Conservation (phyloP, 805 yeast species). For the Barnettozyma sucrosica region DNA sequence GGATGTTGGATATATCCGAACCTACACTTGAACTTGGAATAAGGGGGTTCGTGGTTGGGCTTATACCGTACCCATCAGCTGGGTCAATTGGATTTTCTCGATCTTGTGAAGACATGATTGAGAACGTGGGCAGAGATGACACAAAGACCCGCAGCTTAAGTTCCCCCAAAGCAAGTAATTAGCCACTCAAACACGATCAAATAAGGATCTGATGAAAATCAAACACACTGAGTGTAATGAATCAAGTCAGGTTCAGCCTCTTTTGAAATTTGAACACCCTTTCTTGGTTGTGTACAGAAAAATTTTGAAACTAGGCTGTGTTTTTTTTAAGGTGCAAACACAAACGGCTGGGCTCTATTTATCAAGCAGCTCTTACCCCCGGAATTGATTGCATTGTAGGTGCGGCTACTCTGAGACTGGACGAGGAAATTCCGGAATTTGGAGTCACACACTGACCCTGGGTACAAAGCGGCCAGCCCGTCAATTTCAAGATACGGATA, state of each 20-base stretch:
- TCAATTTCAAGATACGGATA: too few species aligned
- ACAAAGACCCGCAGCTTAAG: background rate
- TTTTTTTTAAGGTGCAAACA: too few species aligned
- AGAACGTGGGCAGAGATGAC: background rate
- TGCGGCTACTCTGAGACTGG: too few species aligned
- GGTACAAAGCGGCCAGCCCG: too few species aligned
- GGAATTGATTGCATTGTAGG: too few species aligned
- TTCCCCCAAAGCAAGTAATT: background rate
- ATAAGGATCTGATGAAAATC: too few species aligned
- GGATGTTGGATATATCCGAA: background rate
- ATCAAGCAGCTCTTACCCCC: too few species aligned
- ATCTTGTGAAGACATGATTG: background rate
- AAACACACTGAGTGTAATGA: background rate
- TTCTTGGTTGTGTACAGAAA: too few species aligned
- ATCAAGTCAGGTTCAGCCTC: background rate
- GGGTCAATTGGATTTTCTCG: slow-evolving; percentile 3
- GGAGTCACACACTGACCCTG: too few species aligned
- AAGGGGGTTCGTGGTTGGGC: background rate
- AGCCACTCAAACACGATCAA: background rate
- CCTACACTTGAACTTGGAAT: background rate
- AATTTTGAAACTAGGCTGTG: too few species aligned
- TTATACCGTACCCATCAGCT: background rate
- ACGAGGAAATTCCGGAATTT: too few species aligned
- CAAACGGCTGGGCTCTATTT: too few species aligned
- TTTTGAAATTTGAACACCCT: background rate